Evolutionary conservation across 148 eudicot species (phyloP).

Genomic region (Silene uniflora): DNA sequence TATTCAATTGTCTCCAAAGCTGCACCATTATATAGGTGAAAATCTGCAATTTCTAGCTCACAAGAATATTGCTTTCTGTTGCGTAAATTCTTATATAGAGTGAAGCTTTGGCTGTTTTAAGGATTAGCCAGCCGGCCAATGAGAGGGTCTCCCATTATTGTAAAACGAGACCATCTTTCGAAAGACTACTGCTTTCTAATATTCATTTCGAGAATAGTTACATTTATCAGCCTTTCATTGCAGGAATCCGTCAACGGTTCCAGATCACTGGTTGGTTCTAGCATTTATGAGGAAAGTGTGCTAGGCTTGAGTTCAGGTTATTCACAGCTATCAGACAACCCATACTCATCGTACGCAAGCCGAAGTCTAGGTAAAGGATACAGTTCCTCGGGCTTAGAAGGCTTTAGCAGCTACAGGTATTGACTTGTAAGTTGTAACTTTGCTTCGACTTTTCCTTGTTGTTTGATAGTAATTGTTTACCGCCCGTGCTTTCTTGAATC

Average conservation of each 20-base stretch:
- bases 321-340: slow-evolving; percentile 42
- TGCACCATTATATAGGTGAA: not conserved
- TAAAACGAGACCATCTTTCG: no score
- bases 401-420: no score
- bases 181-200: no score
- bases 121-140: no score
- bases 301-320: slow-evolving; percentile 46
- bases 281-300: slow-evolving; percentile 57
- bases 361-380: slow-evolving; percentile 54
- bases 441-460: no score
- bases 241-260: slow-evolving; percentile 67
- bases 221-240: not conserved
- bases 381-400: slow-evolving; percentile 6
- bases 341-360: slow-evolving; percentile 44
- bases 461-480: no score
- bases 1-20: not conserved
- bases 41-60: no score
- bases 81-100: not conserved
- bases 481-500: no score
- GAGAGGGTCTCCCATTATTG: no score
- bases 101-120: no score
- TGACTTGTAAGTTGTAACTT: no score
- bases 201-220: not conserved
- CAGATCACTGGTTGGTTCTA: slow-evolving; percentile 35
- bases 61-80: no score